phyloP scores from a whole-genome alignment of 768 basidiomycete genomes.

The Pulveroboletus sp. region DNA sequence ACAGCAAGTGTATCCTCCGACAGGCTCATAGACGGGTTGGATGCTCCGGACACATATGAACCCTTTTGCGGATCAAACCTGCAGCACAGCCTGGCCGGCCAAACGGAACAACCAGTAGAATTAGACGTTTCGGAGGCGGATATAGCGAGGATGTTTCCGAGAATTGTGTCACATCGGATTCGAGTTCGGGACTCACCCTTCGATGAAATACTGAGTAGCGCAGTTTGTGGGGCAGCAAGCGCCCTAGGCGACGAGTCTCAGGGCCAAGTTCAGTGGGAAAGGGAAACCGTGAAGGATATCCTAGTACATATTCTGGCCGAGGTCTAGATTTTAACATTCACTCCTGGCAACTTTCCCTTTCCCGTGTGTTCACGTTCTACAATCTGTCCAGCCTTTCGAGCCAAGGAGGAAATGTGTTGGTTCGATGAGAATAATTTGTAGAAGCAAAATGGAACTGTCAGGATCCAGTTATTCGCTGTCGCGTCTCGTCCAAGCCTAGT shows the following conservation, averaged over 20 bases:
- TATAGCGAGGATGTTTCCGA: constrained; percentile 67
- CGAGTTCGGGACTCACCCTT: constrained; percentile 64
- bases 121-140: constrained; percentile 72
- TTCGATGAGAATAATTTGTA: too few species aligned
- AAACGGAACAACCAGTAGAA: constrained; percentile 24
- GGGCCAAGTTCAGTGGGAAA: constrained; percentile 33
- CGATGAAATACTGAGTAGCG: constrained; percentile 65
- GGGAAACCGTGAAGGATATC: constrained; percentile 60
- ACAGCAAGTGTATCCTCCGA: constrained; percentile 22
- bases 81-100: constrained; percentile 5
- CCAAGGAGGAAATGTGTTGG: too few species aligned
- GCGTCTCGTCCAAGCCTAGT: not conserved
- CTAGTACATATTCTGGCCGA: constrained; percentile 54
- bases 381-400: too few species aligned
- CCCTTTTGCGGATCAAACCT: constrained; percentile 1
- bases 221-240: constrained; percentile 51
- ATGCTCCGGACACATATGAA: constrained; percentile 13
- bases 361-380: too few species aligned
- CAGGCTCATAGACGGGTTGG: constrained; percentile 15
- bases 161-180: constrained; percentile 72
- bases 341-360: too few species aligned
- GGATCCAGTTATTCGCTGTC: too few species aligned
- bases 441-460: too few species aligned
- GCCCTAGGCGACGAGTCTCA: constrained; percentile 15
- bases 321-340: too few species aligned